Evolutionary conservation across 2,329 filamentous ascomycete genomes (phyloP).

Genomic region (Aureobasidium mangrovei): DNA sequence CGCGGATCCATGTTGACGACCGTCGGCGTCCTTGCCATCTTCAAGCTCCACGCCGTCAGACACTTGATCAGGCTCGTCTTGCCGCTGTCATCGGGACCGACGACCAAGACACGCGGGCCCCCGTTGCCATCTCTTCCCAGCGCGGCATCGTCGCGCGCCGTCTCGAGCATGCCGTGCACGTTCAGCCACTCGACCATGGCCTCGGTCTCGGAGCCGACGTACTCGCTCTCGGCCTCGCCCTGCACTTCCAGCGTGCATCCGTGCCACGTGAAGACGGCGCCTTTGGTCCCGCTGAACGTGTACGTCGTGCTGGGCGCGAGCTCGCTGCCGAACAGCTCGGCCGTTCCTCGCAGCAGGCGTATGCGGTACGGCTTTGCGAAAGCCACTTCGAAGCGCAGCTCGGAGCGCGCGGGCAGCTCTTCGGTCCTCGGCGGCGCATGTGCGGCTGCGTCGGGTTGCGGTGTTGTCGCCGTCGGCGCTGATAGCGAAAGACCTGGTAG

Average conservation of each 20-base stretch:
- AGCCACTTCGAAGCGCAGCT: conserved; percentile 35
- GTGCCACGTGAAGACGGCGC: conserved; percentile 85
- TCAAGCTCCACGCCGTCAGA: conserved; percentile 79
- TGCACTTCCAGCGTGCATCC: conserved; percentile 78
- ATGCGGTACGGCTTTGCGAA: conserved; percentile 30
- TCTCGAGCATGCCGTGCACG: conserved; percentile 77
- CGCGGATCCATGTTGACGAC: conserved; percentile 77
- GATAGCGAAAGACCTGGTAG: conserved; percentile 40
- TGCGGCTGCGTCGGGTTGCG: conserved; percentile 18
- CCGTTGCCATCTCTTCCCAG: conserved; percentile 17
- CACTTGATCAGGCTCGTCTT: conserved; percentile 44
- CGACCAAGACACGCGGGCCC: conserved; percentile 75
- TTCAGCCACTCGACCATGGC: conserved; percentile 69
- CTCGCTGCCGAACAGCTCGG: conserved; percentile 92
- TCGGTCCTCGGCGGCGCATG: conserved; percentile 29
- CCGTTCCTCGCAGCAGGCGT: conserved; percentile 68
- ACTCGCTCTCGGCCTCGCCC: conserved; percentile 59
- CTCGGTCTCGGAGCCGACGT: conserved; percentile 68
- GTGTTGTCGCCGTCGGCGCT: conserved; percentile 18
- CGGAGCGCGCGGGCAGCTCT: conserved; percentile 36
- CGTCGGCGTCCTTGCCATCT: conserved; percentile 65
- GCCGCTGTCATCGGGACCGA: conserved; percentile 68
- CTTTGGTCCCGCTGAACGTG: conserved; percentile 71
- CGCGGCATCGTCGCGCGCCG: conserved; percentile 53
- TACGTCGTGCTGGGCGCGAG: conserved; percentile 74